Percentiles rank a stretch among this genome's conserved stretches.
These are phyloP conservation scores for Nicotiana undulata DNA, from an alignment of 257 asterid genomes.

Conservation along the genomic window DNA sequence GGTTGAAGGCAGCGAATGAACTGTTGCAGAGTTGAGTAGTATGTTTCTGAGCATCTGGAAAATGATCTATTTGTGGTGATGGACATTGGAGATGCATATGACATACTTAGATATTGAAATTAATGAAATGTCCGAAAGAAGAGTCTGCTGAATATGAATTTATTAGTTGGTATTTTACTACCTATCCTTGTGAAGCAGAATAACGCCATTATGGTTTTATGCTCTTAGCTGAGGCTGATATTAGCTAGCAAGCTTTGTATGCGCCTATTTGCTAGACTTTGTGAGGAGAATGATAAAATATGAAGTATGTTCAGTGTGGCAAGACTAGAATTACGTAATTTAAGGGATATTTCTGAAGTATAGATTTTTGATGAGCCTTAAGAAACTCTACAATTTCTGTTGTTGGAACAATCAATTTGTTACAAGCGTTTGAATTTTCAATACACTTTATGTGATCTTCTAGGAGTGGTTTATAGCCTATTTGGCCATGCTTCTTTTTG, in stretches of 20 bases:
- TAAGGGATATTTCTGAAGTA: too few relatives aligned
- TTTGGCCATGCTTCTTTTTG: too few relatives aligned
- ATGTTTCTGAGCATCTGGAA: neutral
- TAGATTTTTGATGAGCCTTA: too few relatives aligned
- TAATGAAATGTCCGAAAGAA: neutral
- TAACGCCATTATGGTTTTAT: neutral
- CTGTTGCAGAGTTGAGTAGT: conserved; percentile 41
- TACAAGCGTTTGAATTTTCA: too few relatives aligned
- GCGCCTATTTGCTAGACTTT: neutral
- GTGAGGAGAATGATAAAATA: neutral
- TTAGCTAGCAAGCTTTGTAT: neutral
- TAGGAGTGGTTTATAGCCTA: too few relatives aligned
- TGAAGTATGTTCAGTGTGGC: neutral
- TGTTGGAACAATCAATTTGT: too few relatives aligned
- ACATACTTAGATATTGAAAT: neutral
- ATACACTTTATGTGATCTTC: too few relatives aligned
- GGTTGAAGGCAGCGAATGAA: conserved; percentile 62
- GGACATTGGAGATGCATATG: neutral
- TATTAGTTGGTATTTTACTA: neutral
- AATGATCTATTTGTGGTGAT: neutral
- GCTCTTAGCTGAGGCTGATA: neutral
- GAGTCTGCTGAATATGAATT: neutral
- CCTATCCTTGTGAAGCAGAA: neutral
- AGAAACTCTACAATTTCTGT: too few relatives aligned
- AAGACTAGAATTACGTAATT: too few relatives aligned